A percentile compares a stretch with the other conserved stretches of the same genome.
Conservation (phyloP, 2,329 filamentous ascomycete species). For the Orbilia quercus region DNA sequence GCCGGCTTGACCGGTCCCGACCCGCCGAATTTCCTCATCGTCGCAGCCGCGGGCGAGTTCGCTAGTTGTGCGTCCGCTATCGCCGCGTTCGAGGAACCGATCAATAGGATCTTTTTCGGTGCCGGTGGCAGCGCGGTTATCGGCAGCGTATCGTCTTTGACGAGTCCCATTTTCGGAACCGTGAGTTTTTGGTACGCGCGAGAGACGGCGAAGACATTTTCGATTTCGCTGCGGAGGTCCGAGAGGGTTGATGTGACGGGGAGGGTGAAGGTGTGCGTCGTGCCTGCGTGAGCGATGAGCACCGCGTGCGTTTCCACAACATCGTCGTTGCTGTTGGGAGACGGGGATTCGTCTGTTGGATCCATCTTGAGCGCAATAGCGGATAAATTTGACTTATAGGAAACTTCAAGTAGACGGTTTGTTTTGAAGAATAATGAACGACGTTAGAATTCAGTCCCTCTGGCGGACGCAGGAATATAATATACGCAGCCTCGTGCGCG, state of each 20-base stretch:
- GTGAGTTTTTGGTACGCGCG: constrained; percentile 75
- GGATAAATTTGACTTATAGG: background rate
- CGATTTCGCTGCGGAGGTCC: constrained; percentile 72
- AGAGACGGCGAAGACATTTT: constrained; percentile 69
- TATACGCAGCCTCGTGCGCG: too few species aligned
- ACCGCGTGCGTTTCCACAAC: constrained; percentile 65
- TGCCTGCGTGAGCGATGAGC: constrained; percentile 65
- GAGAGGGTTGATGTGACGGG: constrained; percentile 66
- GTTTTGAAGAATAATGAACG: background rate
- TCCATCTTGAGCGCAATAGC: constrained; percentile 16
- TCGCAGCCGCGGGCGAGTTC: constrained; percentile 18
- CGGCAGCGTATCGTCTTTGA: constrained; percentile 70
- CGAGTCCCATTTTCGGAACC: constrained; percentile 72
- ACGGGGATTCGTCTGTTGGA: constrained; percentile 15
- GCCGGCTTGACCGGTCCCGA: constrained; percentile 64
- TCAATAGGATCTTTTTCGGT: constrained; percentile 71
- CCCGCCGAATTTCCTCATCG: constrained; percentile 63
- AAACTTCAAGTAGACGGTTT: too few species aligned
- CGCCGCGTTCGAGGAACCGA: constrained; percentile 67
- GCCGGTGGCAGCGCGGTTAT: constrained; percentile 67
- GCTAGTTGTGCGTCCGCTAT: constrained; percentile 65
- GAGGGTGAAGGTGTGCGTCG: constrained; percentile 65
- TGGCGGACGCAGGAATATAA: too few species aligned
- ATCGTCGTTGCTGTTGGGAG: constrained; percentile 2
- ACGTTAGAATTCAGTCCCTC: background rate